phyloP scores from a whole-genome alignment of 2,329 filamentous ascomycete genomes.

The Ceratocystis harringtonii region DNA sequence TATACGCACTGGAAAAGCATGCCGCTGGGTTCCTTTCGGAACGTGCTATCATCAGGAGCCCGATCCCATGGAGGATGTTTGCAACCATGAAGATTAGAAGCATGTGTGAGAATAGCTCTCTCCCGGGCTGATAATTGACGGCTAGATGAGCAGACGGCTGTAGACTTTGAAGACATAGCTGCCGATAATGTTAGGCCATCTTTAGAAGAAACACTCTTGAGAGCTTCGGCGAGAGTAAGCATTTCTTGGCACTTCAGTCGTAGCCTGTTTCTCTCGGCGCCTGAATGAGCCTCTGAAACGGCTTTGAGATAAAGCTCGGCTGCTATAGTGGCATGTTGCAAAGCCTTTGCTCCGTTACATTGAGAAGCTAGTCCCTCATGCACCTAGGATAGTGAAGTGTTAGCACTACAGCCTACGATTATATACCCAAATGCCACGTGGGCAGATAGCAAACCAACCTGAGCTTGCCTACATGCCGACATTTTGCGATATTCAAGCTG shows the following conservation, averaged over 20 bases:
- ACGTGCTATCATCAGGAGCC: constrained; percentile 45
- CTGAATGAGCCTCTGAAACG: constrained; percentile 42
- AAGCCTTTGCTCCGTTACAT: constrained; percentile 38
- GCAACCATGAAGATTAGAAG: constrained; percentile 67
- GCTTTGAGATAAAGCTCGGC: constrained; percentile 74
- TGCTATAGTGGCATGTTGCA: constrained; percentile 60
- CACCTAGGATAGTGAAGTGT: constrained; percentile 21
- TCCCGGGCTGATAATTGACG: constrained; percentile 54
- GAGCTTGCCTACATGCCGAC: neutral
- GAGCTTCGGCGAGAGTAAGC: constrained; percentile 55
- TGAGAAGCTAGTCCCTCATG: constrained; percentile 27
- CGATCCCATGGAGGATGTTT: constrained; percentile 75
- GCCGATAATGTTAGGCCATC: neutral
- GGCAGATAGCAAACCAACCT: neutral
- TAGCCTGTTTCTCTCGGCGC: constrained; percentile 51
- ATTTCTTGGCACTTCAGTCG: constrained; percentile 54
- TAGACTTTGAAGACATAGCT: neutral
- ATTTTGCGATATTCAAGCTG: neutral
- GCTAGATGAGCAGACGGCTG: constrained; percentile 20
- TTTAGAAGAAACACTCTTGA: constrained; percentile 38
- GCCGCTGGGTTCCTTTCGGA: constrained; percentile 35
- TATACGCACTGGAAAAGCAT: constrained; percentile 46
- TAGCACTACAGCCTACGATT: neutral
- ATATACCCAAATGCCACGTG: neutral
- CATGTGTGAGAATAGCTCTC: constrained; percentile 59